Conservation (phyloP, 805 yeast genomes). For the Diddensiella caesifluorescens region DNA sequence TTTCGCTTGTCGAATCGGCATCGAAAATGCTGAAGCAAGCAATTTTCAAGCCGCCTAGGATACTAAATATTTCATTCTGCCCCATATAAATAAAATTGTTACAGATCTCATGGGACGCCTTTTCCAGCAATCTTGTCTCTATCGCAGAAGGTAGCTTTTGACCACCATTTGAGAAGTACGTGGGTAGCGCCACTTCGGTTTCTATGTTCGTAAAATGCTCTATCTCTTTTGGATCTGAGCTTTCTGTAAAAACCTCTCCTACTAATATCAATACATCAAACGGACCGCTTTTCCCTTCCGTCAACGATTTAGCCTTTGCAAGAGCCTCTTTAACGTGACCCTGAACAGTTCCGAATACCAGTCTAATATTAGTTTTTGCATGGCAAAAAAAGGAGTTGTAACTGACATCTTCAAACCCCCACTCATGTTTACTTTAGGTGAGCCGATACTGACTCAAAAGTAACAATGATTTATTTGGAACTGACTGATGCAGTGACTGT, state of each 20-base stretch:
- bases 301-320: slow-evolving; percentile 13
- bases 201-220: slow-evolving; percentile 8
- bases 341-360: slow-evolving; percentile 19
- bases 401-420: too few species aligned
- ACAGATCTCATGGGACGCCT: background rate
- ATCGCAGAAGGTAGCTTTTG: background rate
- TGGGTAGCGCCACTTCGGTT: slow-evolving; percentile 8
- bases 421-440: too few species aligned
- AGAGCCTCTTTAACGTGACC: slow-evolving; percentile 6
- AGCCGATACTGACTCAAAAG: too few species aligned
- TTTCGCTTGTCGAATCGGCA: background rate
- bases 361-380: too few species aligned
- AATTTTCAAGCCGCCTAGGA: slow-evolving; percentile 12
- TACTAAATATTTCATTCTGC: slow-evolving; percentile 1
- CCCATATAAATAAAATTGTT: slow-evolving; percentile 6
- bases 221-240: slow-evolving; percentile 14
- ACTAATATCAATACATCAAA: slow-evolving; percentile 15
- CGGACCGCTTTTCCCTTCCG: slow-evolving; percentile 19
- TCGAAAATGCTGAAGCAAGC: too few species aligned
- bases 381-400: too few species aligned
- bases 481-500: too few species aligned
- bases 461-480: too few species aligned
- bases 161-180: background rate
- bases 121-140: background rate
- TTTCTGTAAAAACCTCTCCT: slow-evolving; percentile 9